These are phyloP conservation scores for Cucurbita ficifolia DNA, from an alignment of 306 rosid genomes.

Conservation along the genomic window DNA sequence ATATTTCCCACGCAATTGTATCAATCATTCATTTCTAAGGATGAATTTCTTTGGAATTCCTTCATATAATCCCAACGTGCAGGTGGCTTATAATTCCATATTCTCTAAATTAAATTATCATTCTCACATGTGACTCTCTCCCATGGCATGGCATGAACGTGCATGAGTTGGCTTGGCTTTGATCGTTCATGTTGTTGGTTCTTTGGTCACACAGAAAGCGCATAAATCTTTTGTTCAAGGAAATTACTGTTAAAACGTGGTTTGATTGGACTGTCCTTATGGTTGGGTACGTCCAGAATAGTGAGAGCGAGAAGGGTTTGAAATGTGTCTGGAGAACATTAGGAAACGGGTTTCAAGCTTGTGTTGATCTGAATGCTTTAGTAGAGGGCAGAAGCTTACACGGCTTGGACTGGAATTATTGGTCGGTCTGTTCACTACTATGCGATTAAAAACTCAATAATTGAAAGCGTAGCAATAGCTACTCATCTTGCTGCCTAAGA, in stretches of 20 bases:
- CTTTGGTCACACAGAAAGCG: slow-evolving; percentile 37
- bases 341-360: slow-evolving; percentile 69
- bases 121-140: slow-evolving; percentile 28
- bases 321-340: slow-evolving; percentile 50
- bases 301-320: slow-evolving; percentile 47
- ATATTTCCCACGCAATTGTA: slow-evolving; percentile 25
- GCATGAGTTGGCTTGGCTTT: slow-evolving; percentile 40
- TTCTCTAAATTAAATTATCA: slow-evolving; percentile 49
- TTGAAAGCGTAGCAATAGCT: slow-evolving; percentile 20
- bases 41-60: slow-evolving; percentile 64
- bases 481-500: slow-evolving; percentile 54
- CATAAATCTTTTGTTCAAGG: slow-evolving; percentile 37
- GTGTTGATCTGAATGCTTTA: slow-evolving; percentile 42
- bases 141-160: slow-evolving; percentile 36
- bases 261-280: slow-evolving; percentile 67
- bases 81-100: slow-evolving; percentile 30
- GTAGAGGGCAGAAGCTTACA: slow-evolving; percentile 54
- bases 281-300: slow-evolving; percentile 56
- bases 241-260: slow-evolving; percentile 50
- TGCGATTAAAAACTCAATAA: slow-evolving; percentile 28
- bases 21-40: slow-evolving; percentile 27
- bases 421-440: slow-evolving; percentile 57
- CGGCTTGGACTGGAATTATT: slow-evolving; percentile 28
- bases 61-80: slow-evolving; percentile 36
- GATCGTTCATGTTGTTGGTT: slow-evolving; percentile 33